A percentile compares a stretch with the other conserved stretches of the same genome.
Conservation (phyloP, 176 grass and related monocot genomes). For the Ampelocalamus luodianensis region DNA sequence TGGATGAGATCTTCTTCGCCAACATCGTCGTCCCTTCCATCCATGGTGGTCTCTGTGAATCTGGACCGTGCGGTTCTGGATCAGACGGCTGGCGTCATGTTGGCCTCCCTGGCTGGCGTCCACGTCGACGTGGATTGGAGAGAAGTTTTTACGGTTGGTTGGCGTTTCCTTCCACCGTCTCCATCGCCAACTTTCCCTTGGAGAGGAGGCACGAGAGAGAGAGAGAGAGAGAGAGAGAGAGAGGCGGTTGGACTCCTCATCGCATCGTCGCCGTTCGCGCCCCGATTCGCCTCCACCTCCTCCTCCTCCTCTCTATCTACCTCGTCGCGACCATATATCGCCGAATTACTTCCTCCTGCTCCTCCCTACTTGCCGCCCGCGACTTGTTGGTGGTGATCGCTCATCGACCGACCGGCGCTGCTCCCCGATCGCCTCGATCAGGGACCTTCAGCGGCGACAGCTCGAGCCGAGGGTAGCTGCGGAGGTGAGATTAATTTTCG, state of each 20-base stretch:
- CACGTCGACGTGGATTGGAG: not conserved
- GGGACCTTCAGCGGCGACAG: too few species aligned
- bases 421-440: not conserved
- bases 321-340: not conserved
- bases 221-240: too few species aligned
- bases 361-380: not conserved
- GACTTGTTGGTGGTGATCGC: not conserved
- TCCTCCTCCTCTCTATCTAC: not conserved
- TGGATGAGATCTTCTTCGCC: too few species aligned
- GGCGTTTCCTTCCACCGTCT: not conserved
- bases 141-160: not conserved
- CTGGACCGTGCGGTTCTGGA: too few species aligned
- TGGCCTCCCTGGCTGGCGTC: not conserved
- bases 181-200: not conserved
- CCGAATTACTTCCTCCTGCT: not conserved
- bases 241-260: not conserved
- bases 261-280: conserved; percentile 30
- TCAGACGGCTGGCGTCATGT: too few species aligned
- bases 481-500: conserved; percentile 21
- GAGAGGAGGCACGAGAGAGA: too few species aligned
- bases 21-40: too few species aligned
- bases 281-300: conserved; percentile 35
- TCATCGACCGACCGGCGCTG: not conserved
- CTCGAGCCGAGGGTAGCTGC: too few species aligned
- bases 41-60: too few species aligned